phyloP scores from a whole-genome alignment of 768 basidiomycete genomes.

The Leccinum imitatum region DNA sequence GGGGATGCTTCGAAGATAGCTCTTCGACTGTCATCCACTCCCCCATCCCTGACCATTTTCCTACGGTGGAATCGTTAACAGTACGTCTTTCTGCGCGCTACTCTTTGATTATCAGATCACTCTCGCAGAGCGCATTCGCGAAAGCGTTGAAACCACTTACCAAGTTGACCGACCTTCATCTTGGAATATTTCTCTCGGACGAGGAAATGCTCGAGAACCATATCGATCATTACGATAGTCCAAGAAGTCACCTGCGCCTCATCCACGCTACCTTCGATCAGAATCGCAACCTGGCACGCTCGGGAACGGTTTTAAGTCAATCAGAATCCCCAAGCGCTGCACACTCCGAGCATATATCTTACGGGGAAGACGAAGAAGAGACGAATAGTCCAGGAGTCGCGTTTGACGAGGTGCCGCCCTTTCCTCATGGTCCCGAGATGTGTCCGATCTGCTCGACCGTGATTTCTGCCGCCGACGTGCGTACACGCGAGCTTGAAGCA shows the following conservation, averaged over 20 bases:
- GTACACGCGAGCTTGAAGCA: slow-evolving; percentile 47
- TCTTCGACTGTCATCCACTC: slow-evolving; percentile 56
- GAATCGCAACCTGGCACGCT: not conserved
- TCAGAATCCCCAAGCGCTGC: slow-evolving; percentile 13
- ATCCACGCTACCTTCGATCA: slow-evolving; percentile 13
- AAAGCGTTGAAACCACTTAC: slow-evolving; percentile 45
- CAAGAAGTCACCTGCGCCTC: slow-evolving; percentile 20
- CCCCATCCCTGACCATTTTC: slow-evolving; percentile 55
- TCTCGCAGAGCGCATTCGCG: slow-evolving; percentile 42
- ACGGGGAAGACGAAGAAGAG: slow-evolving; percentile 20
- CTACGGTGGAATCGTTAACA: slow-evolving; percentile 43
- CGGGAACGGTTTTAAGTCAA: slow-evolving; percentile 25
- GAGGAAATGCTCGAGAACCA: slow-evolving; percentile 49
- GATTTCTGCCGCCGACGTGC: slow-evolving; percentile 32
- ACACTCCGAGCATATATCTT: slow-evolving; percentile 22
- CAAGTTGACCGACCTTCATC: slow-evolving; percentile 48
- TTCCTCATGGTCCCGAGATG: slow-evolving; percentile 33
- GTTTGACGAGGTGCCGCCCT: slow-evolving; percentile 21
- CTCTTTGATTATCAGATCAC: slow-evolving; percentile 5
- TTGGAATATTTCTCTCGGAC: slow-evolving; percentile 65
- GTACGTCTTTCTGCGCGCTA: slow-evolving; percentile 40
- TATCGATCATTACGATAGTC: slow-evolving; percentile 30
- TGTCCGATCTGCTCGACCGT: slow-evolving; percentile 38
- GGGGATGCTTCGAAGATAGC: slow-evolving; percentile 64
- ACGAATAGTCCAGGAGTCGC: not conserved